A percentile compares a stretch with the other conserved stretches of the same genome.
These are phyloP conservation scores for Mortierella polycephala DNA, from an alignment of 371 early-diverging fungal genomes.

Conservation along the genomic window DNA sequence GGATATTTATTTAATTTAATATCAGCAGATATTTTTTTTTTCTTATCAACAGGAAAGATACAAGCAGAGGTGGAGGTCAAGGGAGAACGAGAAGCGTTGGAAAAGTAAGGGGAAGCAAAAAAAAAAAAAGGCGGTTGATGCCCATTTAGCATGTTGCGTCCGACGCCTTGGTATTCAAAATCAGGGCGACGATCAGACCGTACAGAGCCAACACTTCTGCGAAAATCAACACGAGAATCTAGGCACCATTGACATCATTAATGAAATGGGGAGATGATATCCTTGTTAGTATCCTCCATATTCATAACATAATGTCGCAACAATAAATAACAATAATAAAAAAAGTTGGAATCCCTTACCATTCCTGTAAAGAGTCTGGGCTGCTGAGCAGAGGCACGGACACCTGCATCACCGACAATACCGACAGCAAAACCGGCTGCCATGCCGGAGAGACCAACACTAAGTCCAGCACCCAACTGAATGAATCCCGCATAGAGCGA, in stretches of 20 bases:
- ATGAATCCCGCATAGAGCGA: slow-evolving; percentile 81
- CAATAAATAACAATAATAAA: no score
- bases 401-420: slow-evolving; percentile 92
- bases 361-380: slow-evolving; percentile 84
- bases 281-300: no score
- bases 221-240: slow-evolving; percentile 90
- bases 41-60: no score
- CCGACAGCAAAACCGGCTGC: slow-evolving; percentile 95
- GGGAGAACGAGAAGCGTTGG: no score
- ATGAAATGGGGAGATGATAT: no score
- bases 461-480: slow-evolving; percentile 86
- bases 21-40: no score
- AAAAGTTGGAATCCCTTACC: slow-evolving; percentile 42
- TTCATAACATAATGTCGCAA: no score
- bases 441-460: slow-evolving; percentile 88
- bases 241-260: background rate
- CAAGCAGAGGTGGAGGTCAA: no score
- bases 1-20: no score
- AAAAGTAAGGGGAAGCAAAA: no score
- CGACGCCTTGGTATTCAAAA: slow-evolving; percentile 78
- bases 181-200: slow-evolving; percentile 88
- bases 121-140: no score
- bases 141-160: slow-evolving; percentile 16
- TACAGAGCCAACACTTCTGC: slow-evolving; percentile 94
- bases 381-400: slow-evolving; percentile 86